phyloP scores from a whole-genome alignment of 169 alveolate genomes.

The Plasmodium gaboni region DNA sequence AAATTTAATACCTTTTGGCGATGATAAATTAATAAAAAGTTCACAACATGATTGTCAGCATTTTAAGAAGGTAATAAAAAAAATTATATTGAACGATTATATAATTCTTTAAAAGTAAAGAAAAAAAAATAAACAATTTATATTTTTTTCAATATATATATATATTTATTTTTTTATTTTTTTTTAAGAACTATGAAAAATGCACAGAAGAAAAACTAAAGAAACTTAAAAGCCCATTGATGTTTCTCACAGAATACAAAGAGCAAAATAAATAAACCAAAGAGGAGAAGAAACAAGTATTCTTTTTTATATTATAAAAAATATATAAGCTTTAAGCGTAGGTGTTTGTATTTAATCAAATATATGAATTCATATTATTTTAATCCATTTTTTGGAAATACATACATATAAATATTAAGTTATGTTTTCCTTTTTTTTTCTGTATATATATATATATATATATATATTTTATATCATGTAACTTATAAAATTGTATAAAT shows the following conservation, averaged over 20 bases:
- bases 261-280: conserved; percentile 9
- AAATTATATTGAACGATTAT: neutral
- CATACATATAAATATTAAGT: too few species aligned
- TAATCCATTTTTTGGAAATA: too few species aligned
- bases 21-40: conserved; percentile 1
- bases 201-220: conserved; percentile 47
- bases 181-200: conserved; percentile 45
- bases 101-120: neutral
- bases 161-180: neutral
- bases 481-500: too few species aligned
- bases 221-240: conserved; percentile 23
- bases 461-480: too few species aligned
- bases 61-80: conserved; percentile 17
- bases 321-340: too few species aligned
- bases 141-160: too few species aligned
- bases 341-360: too few species aligned
- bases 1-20: conserved; percentile 46
- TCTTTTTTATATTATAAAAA: neutral
- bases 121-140: too few species aligned
- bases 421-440: too few species aligned
- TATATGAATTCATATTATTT: too few species aligned
- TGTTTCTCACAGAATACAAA: conserved; percentile 55
- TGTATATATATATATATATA: too few species aligned
- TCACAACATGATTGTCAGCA: conserved; percentile 24
- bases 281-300: neutral